Conservation (phyloP, 805 yeast species). For the Grigorovia humatica region DNA sequence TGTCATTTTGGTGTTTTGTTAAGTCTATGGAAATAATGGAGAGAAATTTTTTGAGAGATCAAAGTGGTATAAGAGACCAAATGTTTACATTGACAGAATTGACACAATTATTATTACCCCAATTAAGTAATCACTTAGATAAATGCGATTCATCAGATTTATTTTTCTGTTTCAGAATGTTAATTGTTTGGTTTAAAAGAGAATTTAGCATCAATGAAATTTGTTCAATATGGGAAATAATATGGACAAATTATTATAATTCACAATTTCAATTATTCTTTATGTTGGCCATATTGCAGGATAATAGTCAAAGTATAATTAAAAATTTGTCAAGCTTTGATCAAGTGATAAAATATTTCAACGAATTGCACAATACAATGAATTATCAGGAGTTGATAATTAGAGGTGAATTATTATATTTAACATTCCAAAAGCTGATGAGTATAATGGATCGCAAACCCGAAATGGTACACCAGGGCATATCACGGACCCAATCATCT, state of each 20-base stretch:
- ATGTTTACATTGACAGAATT: conserved; percentile 74
- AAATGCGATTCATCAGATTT: conserved; percentile 83
- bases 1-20: conserved; percentile 83
- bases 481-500: not conserved
- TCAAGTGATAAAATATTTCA: conserved; percentile 85
- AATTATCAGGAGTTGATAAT: conserved; percentile 67
- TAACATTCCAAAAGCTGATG: conserved; percentile 70
- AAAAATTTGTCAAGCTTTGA: conserved; percentile 72
- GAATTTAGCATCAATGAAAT: conserved; percentile 77
- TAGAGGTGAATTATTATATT: conserved; percentile 75
- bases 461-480: conserved; percentile 8
- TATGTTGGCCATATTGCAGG: conserved; percentile 82
- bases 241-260: conserved; percentile 80
- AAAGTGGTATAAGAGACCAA: conserved; percentile 86
- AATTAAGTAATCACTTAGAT: conserved; percentile 69
- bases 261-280: conserved; percentile 83
- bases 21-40: conserved; percentile 93
- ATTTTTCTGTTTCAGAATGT: conserved; percentile 91
- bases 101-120: conserved; percentile 84
- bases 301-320: conserved; percentile 68
- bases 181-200: conserved; percentile 89
- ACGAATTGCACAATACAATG: conserved; percentile 72
- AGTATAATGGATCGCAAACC: conserved; percentile 58
- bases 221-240: conserved; percentile 77
- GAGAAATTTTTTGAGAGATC: conserved; percentile 82